Percentiles rank a stretch among this genome's conserved stretches.
These are phyloP conservation scores for Chaetomiaceae sp. DNA, from an alignment of 2,329 filamentous ascomycete genomes.

Conservation along the genomic window DNA sequence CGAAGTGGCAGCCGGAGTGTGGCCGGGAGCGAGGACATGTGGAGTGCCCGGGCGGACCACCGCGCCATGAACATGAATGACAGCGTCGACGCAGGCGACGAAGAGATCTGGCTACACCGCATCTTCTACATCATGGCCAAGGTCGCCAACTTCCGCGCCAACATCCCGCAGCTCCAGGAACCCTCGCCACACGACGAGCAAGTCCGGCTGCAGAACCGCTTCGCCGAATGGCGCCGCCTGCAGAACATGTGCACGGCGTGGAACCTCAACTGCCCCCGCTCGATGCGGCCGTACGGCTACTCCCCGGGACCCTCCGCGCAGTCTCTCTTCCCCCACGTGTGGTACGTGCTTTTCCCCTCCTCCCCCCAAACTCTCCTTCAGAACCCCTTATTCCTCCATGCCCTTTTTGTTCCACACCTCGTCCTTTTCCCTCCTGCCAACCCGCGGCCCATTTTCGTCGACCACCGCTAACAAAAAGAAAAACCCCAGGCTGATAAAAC, in stretches of 20 bases:
- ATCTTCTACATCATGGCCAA: conserved; percentile 88
- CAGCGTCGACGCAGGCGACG: conserved; percentile 46
- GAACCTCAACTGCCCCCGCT: conserved; percentile 71
- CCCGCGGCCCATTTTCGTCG: not conserved
- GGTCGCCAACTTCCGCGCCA: conserved; percentile 77
- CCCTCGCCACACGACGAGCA: conserved; percentile 59
- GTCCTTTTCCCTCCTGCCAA: conserved; percentile 9
- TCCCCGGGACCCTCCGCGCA: conserved; percentile 65
- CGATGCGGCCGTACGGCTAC: conserved; percentile 83
- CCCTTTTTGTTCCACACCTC: not conserved
- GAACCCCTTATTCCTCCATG: too few relatives aligned
- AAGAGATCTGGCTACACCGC: conserved; percentile 83
- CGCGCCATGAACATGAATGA: conserved; percentile 40
- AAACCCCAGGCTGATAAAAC: conserved; percentile 73
- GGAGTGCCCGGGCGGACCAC: conserved; percentile 5
- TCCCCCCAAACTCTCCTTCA: not conserved
- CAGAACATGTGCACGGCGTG: conserved; percentile 79
- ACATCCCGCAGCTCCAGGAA: conserved; percentile 57
- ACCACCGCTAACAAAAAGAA: not conserved
- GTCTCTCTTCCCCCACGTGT: conserved; percentile 81
- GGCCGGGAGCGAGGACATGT: conserved; percentile 10
- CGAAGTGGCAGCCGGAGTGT: conserved; percentile 18
- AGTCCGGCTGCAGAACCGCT: conserved; percentile 57
- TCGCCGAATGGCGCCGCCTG: conserved; percentile 73
- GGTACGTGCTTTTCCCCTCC: conserved; percentile 47